Evolutionary conservation across 2,329 filamentous ascomycete genomes (phyloP), one percentile per base, ranked within the genome.

Genomic region (Arthrocladium fulminans): DNA sequence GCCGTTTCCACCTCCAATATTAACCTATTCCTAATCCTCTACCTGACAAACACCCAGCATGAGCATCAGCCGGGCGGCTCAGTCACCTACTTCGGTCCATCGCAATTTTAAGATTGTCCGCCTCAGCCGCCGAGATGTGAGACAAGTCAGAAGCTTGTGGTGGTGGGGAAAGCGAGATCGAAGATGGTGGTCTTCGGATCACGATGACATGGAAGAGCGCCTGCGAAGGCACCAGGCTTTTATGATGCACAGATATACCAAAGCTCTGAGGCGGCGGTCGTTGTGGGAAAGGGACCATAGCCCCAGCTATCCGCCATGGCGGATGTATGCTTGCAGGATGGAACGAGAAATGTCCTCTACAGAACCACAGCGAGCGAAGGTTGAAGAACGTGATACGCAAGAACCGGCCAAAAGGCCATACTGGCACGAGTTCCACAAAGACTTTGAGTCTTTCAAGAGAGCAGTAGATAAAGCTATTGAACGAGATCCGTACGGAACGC

Each of bases 381-480:
- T 47, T 15, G 29, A 47, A n/a, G 32, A 51, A 30, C 43, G 49
- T 23, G 30, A 50, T 10, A 35, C 50, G 9, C 35, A 49, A 2
- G 8, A 50, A 25, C 22, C 25, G 15, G 30, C 40, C 10, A 10
- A 45, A 9, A 15, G 35, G 12, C 27, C 34, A 13, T 8, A 15
- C 19, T 29, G 40, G 17, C 22, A 48, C 5, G 46, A 47, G n/a
- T 40, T 50, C 23, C 48, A 53, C 47, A 45, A 50, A 7, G 60
- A 67, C 58, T 66, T 69, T 52, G 59, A 65, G 13, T 55, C 62
- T 39, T 57, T 70, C 39, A 63, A 61, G 54, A 63, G 57, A 32
- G 55, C 57, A 13, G 57, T 70, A 17, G 61, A 67, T 30, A 54
- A 52, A 13, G 55, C 58, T 20, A 59, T 70, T 15, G 60, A 65